A percentile compares a stretch with the other conserved stretches of the same genome.
phyloP scores from a whole-genome alignment of 192 early-diverging fungal genomes.

The Obelidium mucronatum region DNA sequence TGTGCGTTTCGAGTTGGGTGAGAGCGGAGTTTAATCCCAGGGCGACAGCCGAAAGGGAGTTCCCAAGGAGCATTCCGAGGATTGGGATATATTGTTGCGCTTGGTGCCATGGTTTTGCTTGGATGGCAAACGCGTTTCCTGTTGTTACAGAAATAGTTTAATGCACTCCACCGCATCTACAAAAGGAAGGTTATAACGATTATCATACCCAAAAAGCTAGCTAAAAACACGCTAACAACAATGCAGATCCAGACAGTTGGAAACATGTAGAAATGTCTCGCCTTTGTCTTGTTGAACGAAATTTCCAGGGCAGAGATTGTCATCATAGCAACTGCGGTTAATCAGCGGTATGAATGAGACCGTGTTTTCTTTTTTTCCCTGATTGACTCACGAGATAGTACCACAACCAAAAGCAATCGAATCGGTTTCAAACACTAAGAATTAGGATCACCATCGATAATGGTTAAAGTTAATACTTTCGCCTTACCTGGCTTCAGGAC shows the following conservation, averaged over 20 bases:
- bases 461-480: too few species aligned
- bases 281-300: conserved; percentile 73
- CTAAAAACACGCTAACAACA: conserved; percentile 57
- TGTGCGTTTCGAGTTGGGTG: conserved; percentile 35
- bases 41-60: conserved; percentile 46
- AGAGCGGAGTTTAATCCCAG: conserved; percentile 36
- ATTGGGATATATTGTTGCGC: conserved; percentile 87
- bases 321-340: conserved; percentile 28
- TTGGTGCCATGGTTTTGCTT: conserved; percentile 71
- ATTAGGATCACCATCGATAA: too few species aligned
- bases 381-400: too few species aligned
- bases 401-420: too few species aligned
- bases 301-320: conserved; percentile 36
- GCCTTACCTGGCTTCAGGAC: conserved; percentile 33
- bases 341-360: too few species aligned
- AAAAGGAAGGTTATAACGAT: too few species aligned
- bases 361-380: too few species aligned
- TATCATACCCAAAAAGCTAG: conserved; percentile 60
- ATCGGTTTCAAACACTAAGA: too few species aligned
- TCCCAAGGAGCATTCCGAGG: conserved; percentile 86
- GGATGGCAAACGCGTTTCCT: conserved; percentile 73
- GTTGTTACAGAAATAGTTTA: too few species aligned
- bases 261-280: conserved; percentile 78
- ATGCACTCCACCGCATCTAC: too few species aligned
- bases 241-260: conserved; percentile 54